Conservation (phyloP, 208 protist genomes). For the Acanthamoeba rhysodes region DNA sequence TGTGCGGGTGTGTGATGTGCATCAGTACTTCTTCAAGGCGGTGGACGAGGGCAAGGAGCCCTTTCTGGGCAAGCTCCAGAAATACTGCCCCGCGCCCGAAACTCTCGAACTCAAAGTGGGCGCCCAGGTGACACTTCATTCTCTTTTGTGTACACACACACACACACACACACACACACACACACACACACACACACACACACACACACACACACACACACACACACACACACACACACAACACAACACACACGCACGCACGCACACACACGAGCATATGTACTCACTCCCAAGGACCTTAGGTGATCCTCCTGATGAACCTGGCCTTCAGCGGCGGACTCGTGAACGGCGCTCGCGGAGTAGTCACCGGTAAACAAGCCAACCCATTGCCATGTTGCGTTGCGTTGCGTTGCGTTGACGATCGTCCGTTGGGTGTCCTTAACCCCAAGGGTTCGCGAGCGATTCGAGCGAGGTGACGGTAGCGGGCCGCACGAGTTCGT, state of each 20-base stretch:
- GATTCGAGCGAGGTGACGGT: slow-evolving; percentile 37
- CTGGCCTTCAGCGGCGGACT: slow-evolving; percentile 73
- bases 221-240: too few species aligned
- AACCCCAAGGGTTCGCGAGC: slow-evolving; percentile 1
- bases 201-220: too few species aligned
- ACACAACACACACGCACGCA: too few species aligned
- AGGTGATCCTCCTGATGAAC: slow-evolving; percentile 89
- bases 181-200: too few species aligned
- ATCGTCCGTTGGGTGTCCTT: too few species aligned
- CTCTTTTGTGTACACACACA: too few species aligned
- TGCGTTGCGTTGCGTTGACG: not conserved
- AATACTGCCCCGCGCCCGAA: slow-evolving; percentile 65
- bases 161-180: too few species aligned
- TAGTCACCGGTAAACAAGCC: slow-evolving; percentile 46
- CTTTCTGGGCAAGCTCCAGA: slow-evolving; percentile 60
- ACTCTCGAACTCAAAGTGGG: slow-evolving; percentile 25
- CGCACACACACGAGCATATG: too few species aligned
- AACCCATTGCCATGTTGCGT: not conserved
- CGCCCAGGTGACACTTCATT: too few species aligned
- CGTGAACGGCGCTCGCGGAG: slow-evolving; percentile 86
- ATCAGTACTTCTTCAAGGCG: slow-evolving; percentile 26
- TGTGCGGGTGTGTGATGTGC: too few species aligned
- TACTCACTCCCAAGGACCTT: not conserved
- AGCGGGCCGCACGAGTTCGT: not conserved
- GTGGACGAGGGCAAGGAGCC: slow-evolving; percentile 68